phyloP scores from a whole-genome alignment of 495 filamentous ascomycete species.

The Penicillium fimorum region DNA sequence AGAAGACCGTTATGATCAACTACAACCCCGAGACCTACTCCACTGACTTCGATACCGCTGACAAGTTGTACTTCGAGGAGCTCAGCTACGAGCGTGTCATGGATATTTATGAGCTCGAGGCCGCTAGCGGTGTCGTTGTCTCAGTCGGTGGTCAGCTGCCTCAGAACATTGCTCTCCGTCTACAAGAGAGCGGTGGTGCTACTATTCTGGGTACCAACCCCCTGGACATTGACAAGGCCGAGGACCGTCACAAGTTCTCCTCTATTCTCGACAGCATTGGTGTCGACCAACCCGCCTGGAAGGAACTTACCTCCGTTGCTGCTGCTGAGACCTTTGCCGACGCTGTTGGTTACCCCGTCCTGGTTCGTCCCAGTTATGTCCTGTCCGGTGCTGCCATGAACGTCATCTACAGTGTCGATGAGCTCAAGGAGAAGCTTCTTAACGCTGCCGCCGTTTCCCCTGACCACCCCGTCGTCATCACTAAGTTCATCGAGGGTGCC shows the following conservation, averaged over 20 bases:
- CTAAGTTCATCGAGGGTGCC: slow-evolving; percentile 96
- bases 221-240: slow-evolving; percentile 91
- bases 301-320: slow-evolving; percentile 85
- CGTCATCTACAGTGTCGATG: slow-evolving; percentile 83
- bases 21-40: slow-evolving; percentile 87
- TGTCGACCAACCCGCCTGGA: slow-evolving; percentile 97
- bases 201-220: slow-evolving; percentile 90
- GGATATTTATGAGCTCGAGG: slow-evolving; percentile 97
- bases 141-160: slow-evolving; percentile 95
- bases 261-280: slow-evolving; percentile 93
- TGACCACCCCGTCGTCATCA: slow-evolving; percentile 97
- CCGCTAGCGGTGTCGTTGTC: slow-evolving; percentile 83
- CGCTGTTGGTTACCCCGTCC: slow-evolving; percentile 82
- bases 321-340: slow-evolving; percentile 85
- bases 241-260: slow-evolving; percentile 97
- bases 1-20: slow-evolving; percentile 99
- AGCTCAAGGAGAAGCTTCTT: slow-evolving; percentile 83
- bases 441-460: slow-evolving; percentile 89
- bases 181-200: slow-evolving; percentile 88
- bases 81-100: slow-evolving; percentile 95
- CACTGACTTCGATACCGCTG: slow-evolving; percentile 93
- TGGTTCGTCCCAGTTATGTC: slow-evolving; percentile 93
- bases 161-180: slow-evolving; percentile 91
- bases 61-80: slow-evolving; percentile 96
- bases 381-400: slow-evolving; percentile 97